Percentiles rank a stretch among this genome's conserved stretches.
Conservation (phyloP, 2,329 filamentous ascomycete genomes). For the Apiospora hydei region DNA sequence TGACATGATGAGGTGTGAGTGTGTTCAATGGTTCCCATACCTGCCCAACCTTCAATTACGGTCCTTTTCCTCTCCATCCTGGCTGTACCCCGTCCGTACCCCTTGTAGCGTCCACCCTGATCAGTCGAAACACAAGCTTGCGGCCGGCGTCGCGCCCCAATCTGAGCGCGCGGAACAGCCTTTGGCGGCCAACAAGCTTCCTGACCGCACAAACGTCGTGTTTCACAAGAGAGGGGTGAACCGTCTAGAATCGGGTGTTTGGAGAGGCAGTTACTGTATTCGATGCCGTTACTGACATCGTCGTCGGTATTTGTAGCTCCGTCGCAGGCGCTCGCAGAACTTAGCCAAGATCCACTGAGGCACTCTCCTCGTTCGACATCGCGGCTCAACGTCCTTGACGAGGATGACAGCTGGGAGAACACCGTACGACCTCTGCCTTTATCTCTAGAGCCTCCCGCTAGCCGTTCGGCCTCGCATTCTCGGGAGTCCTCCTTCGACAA, state of each 20-base stretch:
- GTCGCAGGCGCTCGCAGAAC: slow-evolving; percentile 66
- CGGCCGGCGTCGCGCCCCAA: slow-evolving; percentile 22
- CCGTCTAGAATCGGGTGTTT: slow-evolving; percentile 24
- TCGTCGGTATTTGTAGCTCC: slow-evolving; percentile 53
- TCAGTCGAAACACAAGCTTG: slow-evolving; percentile 25
- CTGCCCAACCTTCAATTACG: neutral
- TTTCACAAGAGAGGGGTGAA: slow-evolving; percentile 41
- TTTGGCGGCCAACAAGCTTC: slow-evolving; percentile 6
- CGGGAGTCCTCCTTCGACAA: slow-evolving; percentile 67
- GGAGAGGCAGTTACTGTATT: slow-evolving; percentile 28
- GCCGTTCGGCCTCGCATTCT: slow-evolving; percentile 57
- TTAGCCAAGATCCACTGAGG: slow-evolving; percentile 59
- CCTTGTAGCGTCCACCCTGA: slow-evolving; percentile 17
- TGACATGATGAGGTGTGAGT: slow-evolving; percentile 26
- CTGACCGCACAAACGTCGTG: slow-evolving; percentile 29
- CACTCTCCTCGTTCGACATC: slow-evolving; percentile 58
- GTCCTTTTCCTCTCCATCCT: neutral
- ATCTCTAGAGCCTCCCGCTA: slow-evolving; percentile 47
- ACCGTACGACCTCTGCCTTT: slow-evolving; percentile 54
- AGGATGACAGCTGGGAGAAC: slow-evolving; percentile 56
- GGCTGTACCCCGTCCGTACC: slow-evolving; percentile 14
- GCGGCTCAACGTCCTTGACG: slow-evolving; percentile 58
- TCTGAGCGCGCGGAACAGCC: slow-evolving; percentile 25
- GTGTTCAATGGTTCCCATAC: slow-evolving; percentile 9
- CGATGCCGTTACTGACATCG: slow-evolving; percentile 37